Conservation (phyloP, 306 rosid species). For the peach (Prunus persica) region DNA sequence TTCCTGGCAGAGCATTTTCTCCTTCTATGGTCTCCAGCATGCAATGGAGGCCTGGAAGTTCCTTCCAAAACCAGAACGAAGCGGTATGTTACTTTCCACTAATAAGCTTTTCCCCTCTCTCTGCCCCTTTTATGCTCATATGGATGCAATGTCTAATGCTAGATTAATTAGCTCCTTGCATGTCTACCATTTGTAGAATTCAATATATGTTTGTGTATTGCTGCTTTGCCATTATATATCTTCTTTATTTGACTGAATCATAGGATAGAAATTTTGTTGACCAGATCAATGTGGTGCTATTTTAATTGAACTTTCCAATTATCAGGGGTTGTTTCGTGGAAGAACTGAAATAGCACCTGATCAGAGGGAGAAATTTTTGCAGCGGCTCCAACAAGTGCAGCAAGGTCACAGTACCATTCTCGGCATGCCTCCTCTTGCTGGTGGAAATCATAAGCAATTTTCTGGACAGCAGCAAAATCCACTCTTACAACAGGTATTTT, state of each 20-base stretch:
- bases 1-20: constrained; percentile 76
- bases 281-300: not conserved
- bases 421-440: constrained; percentile 70
- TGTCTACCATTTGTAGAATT: not conserved
- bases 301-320: constrained; percentile 23
- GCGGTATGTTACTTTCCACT: constrained; percentile 37
- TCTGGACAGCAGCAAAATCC: constrained; percentile 81
- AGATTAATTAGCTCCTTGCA: not conserved
- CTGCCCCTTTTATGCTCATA: not conserved
- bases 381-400: constrained; percentile 91
- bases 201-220: not conserved
- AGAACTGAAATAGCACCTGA: constrained; percentile 98
- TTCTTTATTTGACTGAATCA: not conserved
- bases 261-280: not conserved
- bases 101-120: not conserved
- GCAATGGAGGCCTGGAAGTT: constrained; percentile 98
- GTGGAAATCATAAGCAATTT: constrained; percentile 86
- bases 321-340: constrained; percentile 79
- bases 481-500: constrained; percentile 75
- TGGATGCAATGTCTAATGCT: not conserved
- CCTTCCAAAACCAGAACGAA: constrained; percentile 79
- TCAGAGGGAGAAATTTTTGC: constrained; percentile 93
- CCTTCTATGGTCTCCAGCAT: constrained; percentile 75
- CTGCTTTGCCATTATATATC: not conserved
- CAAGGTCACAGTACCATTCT: constrained; percentile 80